These are phyloP conservation scores for Eragrostis nindensis DNA, from an alignment of 176 grass and related monocot species.

Conservation along the genomic window DNA sequence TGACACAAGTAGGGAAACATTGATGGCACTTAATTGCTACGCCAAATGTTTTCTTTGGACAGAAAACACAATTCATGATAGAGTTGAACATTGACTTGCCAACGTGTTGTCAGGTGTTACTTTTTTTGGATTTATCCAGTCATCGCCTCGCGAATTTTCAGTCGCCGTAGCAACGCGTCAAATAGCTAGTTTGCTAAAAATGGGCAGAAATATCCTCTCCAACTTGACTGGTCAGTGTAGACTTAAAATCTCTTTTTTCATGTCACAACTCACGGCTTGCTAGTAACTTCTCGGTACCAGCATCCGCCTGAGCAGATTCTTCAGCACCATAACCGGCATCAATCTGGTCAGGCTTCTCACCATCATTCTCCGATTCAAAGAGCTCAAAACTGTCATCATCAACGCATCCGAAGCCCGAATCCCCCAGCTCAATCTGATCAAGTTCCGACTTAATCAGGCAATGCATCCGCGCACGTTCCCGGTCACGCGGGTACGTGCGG, in stretches of 20 bases:
- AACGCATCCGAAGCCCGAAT: not conserved
- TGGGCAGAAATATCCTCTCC: not conserved
- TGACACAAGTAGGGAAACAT: too few species aligned
- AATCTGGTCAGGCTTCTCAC: not conserved
- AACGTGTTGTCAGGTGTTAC: too few species aligned
- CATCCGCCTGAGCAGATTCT: slow-evolving; percentile 30
- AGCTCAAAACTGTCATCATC: slow-evolving; percentile 38
- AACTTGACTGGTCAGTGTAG: not conserved
- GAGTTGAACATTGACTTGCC: too few species aligned
- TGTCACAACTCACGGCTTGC: slow-evolving; percentile 38
- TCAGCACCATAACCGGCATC: not conserved
- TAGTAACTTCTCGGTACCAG: slow-evolving; percentile 47
- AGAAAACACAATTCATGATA: too few species aligned
- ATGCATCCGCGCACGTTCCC: slow-evolving; percentile 73
- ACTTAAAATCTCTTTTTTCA: not conserved
- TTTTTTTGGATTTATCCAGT: too few species aligned
- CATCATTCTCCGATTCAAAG: slow-evolving; percentile 27
- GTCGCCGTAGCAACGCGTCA: too few species aligned
- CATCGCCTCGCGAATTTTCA: too few species aligned
- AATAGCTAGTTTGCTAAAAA: too few species aligned
- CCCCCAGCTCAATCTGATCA: slow-evolving; percentile 54
- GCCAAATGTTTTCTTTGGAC: too few species aligned
- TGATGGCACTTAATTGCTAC: too few species aligned
- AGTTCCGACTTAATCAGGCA: slow-evolving; percentile 57
- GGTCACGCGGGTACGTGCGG: slow-evolving; percentile 66